Conservation (phyloP, 768 basidiomycete species). For the Austroboletus eburneus region DNA sequence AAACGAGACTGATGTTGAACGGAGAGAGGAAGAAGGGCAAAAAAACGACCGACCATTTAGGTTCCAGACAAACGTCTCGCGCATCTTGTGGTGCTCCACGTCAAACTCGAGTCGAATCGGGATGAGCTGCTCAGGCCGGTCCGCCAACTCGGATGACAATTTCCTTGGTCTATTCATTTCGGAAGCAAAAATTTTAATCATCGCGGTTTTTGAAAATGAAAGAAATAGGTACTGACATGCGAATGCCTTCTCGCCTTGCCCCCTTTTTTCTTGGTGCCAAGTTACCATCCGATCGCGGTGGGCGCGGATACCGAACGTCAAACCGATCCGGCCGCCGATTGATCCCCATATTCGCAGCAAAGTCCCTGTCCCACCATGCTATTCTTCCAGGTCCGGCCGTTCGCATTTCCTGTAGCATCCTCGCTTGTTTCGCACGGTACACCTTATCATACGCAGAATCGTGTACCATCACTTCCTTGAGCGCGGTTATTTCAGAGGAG, state of each 20-base stretch:
- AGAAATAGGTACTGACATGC: conserved; percentile 55
- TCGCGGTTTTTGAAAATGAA: not conserved
- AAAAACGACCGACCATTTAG: conserved; percentile 72
- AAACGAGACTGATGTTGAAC: not conserved
- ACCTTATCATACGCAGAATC: conserved; percentile 46
- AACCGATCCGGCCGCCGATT: conserved; percentile 38
- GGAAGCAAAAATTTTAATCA: not conserved
- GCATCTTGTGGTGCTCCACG: conserved; percentile 88
- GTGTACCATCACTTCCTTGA: conserved; percentile 35
- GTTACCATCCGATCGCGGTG: conserved; percentile 30
- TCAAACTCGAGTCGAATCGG: conserved; percentile 97
- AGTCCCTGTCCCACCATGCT: conserved; percentile 66
- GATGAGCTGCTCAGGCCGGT: conserved; percentile 76
- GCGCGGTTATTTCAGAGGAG: conserved; percentile 29
- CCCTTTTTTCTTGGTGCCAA: conserved; percentile 44
- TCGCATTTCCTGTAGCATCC: conserved; percentile 49
- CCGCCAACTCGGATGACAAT: conserved; percentile 50
- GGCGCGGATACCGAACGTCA: conserved; percentile 54
- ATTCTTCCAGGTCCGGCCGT: conserved; percentile 38
- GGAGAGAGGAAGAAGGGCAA: not conserved
- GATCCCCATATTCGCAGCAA: conserved; percentile 29
- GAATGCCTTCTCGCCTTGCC: conserved; percentile 63
- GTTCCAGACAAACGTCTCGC: conserved; percentile 98
- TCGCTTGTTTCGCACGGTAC: conserved; percentile 46
- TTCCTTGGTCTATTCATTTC: conserved; percentile 50